phyloP scores from a whole-genome alignment of 2,329 filamentous ascomycete species.

The Scytalidium lignicola region DNA sequence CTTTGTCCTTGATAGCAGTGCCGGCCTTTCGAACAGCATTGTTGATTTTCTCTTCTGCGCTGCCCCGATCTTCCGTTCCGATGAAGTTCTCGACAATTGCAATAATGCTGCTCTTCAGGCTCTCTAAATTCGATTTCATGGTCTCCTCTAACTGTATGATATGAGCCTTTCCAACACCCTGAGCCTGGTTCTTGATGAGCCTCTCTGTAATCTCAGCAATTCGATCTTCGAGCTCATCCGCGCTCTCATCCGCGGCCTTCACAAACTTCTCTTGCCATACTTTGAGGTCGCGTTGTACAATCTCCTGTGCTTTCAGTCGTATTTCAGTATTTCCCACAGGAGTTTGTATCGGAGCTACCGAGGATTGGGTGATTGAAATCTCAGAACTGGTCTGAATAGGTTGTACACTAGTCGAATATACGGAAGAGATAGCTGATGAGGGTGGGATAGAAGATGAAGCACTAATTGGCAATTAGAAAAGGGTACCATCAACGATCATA shows the following conservation, averaged over 20 bases:
- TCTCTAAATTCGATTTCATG: slow-evolving; percentile 56
- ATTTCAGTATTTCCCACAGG: slow-evolving; percentile 42
- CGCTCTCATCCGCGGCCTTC: slow-evolving; percentile 76
- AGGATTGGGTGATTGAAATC: slow-evolving; percentile 8
- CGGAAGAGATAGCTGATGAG: slow-evolving; percentile 21
- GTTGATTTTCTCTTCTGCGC: slow-evolving; percentile 47
- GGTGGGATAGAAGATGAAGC: slow-evolving; percentile 25
- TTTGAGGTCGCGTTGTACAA: slow-evolving; percentile 72
- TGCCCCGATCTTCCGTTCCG: slow-evolving; percentile 43
- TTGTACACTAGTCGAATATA: slow-evolving; percentile 16
- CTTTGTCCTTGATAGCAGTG: slow-evolving; percentile 55
- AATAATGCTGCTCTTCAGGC: slow-evolving; percentile 64
- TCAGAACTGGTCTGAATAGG: slow-evolving; percentile 15
- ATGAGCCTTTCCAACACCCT: slow-evolving; percentile 60
- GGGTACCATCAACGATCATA: neutral
- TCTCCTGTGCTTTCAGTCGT: slow-evolving; percentile 55
- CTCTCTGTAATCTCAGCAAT: slow-evolving; percentile 68
- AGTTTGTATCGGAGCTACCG: slow-evolving; percentile 22
- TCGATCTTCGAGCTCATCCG: slow-evolving; percentile 59
- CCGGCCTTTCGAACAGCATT: slow-evolving; percentile 53
- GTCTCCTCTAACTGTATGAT: slow-evolving; percentile 64
- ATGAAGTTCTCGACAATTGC: slow-evolving; percentile 55
- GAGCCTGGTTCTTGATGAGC: slow-evolving; percentile 60
- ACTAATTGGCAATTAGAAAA: slow-evolving; percentile 13
- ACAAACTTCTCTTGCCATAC: slow-evolving; percentile 87